Evolutionary conservation across 345 rosid species (phyloP), one percentile per base, ranked within the genome.

Genomic region (Citrus maxima): DNA sequence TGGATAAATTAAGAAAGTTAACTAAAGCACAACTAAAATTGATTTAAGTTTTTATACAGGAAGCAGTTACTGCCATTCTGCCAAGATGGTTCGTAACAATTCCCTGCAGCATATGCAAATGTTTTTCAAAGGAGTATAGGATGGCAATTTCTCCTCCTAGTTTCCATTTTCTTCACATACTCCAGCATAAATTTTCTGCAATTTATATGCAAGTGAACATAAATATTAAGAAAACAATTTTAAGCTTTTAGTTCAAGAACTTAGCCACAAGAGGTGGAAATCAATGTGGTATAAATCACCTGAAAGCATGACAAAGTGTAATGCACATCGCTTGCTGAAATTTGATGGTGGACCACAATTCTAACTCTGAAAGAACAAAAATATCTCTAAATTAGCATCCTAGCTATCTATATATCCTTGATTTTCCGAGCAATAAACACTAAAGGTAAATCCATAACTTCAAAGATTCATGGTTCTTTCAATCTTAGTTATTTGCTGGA

Each of bases 301-400:
- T 88, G 82, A 73, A 93, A 79, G 87, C 95, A 88, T 49, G 93
- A 88, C 69, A 91, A 28, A 16, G 89, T 80, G 75, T 90, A 90
- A 59, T 90, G 92, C 80, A 93, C 91, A 77, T 95, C 98, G 27
- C 83, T 86, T 34, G 84, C 82, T 24, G 97, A 95, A 77, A 95
- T 89, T 74, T 95, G 98, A 83, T 95, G 89, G 84, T 93, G 98
- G 35, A 93, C 78, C 28, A 93, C 99, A 82, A 92, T 83, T 87
- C 98, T 86, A 37, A 93, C 83, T 38, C 98, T 95, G 92, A 74
- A 80, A 84, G 13, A 28, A 49, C 10, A 62, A 54, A 70, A 18
- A 1, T 6, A n/a, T 63, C 0, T 30, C 37, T 54, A 65, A 5
- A 10, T 21, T 37, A 67, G 54, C 71, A 13, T 18, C 24, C 37